phyloP scores from a whole-genome alignment of 2,329 filamentous ascomycete genomes.

The Penicillium sp. region DNA sequence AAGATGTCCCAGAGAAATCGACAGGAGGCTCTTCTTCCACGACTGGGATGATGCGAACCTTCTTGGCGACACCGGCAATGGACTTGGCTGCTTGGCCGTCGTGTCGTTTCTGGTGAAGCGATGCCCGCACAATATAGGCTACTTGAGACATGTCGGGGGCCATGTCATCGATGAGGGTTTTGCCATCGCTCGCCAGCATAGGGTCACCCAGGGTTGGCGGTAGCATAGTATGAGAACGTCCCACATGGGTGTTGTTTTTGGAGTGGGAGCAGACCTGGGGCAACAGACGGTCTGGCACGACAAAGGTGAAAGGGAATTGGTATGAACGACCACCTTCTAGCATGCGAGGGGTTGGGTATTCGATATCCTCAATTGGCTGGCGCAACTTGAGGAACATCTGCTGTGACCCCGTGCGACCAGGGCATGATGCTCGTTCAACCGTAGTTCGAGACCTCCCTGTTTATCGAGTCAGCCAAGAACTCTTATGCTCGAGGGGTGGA shows the following conservation, averaged over 20 bases:
- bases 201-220: conserved; percentile 65
- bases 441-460: conserved; percentile 53
- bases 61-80: conserved; percentile 54
- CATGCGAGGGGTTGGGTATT: conserved; percentile 58
- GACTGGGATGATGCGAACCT: conserved; percentile 61
- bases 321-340: conserved; percentile 58
- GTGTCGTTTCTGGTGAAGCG: conserved; percentile 43
- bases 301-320: conserved; percentile 64
- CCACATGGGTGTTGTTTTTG: conserved; percentile 53
- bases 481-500: background rate
- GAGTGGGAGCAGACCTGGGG: conserved; percentile 60
- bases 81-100: conserved; percentile 40
- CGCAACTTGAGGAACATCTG: conserved; percentile 64
- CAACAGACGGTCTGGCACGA: conserved; percentile 61
- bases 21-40: conserved; percentile 63
- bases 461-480: background rate
- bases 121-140: conserved; percentile 56
- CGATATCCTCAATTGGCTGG: conserved; percentile 57
- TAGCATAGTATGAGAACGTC: conserved; percentile 57
- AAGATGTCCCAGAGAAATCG: conserved; percentile 47
- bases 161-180: conserved; percentile 59
- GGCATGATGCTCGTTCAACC: conserved; percentile 58
- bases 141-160: conserved; percentile 64
- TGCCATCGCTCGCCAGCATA: conserved; percentile 53
- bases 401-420: conserved; percentile 56